Conservation (phyloP, 345 rosid species). For the Syzygium aromaticum region DNA sequence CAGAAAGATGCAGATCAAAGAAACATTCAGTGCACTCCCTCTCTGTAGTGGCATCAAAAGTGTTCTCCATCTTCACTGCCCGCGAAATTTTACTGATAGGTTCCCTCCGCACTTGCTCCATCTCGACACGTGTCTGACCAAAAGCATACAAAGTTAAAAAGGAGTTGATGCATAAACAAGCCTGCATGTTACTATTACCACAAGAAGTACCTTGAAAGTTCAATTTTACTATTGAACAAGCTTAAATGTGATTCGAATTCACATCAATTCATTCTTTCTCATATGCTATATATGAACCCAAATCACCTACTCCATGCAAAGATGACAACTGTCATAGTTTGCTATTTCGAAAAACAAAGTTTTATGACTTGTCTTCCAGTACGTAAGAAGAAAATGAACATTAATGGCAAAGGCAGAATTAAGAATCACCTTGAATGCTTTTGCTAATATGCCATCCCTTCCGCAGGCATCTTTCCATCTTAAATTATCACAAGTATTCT, state of each 20-base stretch:
- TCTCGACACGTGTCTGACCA: conserved; percentile 67
- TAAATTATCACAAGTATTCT: conserved; percentile 58
- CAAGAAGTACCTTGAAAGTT: not conserved
- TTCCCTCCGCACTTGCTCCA: conserved; percentile 63
- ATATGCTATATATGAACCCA: not conserved
- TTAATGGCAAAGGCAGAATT: not conserved
- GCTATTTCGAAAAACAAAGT: not conserved
- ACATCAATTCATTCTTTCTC: not conserved
- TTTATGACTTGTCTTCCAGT: not conserved
- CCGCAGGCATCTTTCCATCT: conserved; percentile 87
- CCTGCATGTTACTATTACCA: not conserved
- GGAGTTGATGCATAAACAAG: not conserved
- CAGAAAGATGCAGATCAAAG: conserved; percentile 95
- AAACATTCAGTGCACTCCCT: conserved; percentile 87
- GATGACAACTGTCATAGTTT: not conserved
- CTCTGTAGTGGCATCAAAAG: conserved; percentile 81
- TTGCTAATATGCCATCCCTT: conserved; percentile 73
- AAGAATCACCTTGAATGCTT: conserved; percentile 70
- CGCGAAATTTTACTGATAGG: conserved; percentile 47
- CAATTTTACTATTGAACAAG: not conserved
- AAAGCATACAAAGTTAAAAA: not conserved
- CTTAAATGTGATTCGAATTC: not conserved
- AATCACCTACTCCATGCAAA: not conserved
- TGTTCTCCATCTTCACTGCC: conserved; percentile 78
- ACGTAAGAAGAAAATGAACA: not conserved